phyloP scores from a whole-genome alignment of 495 filamentous ascomycete species.

The Xylaria intraflava region DNA sequence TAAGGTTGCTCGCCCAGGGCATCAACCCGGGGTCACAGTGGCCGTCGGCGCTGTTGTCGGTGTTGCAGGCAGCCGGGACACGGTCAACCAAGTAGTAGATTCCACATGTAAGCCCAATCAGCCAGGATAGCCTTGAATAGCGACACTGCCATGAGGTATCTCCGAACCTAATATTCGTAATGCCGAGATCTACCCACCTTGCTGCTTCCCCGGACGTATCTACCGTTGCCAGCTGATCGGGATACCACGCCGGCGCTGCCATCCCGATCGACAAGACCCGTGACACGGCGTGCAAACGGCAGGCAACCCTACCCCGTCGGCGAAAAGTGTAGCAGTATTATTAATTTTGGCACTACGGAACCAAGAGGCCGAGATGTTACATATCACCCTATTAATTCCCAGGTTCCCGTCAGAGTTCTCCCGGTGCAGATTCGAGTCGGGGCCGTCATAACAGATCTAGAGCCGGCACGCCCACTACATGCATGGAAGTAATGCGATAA shows the following conservation, averaged over 20 bases:
- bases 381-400: background rate
- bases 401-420: background rate
- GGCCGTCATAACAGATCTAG: background rate
- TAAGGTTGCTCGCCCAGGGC: no score
- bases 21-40: no score
- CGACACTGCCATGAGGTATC: constrained; percentile 7
- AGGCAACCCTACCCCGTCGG: background rate
- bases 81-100: background rate
- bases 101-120: background rate
- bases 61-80: background rate
- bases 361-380: background rate
- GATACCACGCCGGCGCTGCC: background rate
- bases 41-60: background rate
- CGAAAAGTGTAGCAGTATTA: background rate
- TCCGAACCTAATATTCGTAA: background rate
- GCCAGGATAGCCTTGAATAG: background rate
- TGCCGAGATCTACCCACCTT: background rate
- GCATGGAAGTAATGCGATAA: no score
- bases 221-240: background rate
- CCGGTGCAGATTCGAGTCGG: background rate
- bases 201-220: background rate
- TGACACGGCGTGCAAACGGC: background rate
- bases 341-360: background rate
- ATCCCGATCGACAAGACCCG: background rate
- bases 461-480: no score